These are phyloP conservation scores for Trichomonas gallinae DNA, from an alignment of 208 protist genomes.

Conservation along the genomic window DNA sequence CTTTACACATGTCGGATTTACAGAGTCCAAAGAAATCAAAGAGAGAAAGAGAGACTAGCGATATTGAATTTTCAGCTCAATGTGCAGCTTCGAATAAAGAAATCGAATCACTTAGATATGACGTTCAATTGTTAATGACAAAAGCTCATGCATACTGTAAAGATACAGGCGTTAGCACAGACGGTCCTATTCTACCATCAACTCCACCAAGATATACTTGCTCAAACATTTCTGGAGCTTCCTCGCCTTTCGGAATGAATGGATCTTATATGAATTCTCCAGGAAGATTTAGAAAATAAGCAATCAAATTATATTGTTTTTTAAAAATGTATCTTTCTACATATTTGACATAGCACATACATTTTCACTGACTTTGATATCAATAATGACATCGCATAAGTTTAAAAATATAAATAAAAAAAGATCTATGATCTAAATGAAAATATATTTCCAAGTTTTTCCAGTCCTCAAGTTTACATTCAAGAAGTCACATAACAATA, in stretches of 20 bases:
- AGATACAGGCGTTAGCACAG: not conserved
- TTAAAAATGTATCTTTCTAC: no score
- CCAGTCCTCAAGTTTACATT: no score
- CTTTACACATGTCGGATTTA: not conserved
- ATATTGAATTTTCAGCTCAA: not conserved
- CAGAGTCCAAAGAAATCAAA: not conserved
- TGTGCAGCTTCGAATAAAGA: not conserved
- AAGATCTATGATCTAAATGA: no score
- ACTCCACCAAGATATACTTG: not conserved
- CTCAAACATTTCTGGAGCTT: not conserved
- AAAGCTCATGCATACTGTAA: constrained; percentile 7
- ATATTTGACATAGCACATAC: no score
- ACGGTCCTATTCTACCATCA: not conserved
- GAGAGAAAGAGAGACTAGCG: not conserved
- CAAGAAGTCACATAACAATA: no score
- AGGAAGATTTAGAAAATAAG: not conserved
- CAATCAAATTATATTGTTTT: no score
- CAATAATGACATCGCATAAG: no score
- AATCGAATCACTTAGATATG: not conserved
- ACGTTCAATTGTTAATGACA: not conserved
- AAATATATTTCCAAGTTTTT: no score
- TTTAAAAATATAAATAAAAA: no score
- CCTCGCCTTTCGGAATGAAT: not conserved
- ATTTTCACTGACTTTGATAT: no score
- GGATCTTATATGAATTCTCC: not conserved